Evolutionary conservation across 306 rosid genomes (phyloP), one percentile per base, ranked within the genome.

Genomic region (Heteromeles arbutifolia): DNA sequence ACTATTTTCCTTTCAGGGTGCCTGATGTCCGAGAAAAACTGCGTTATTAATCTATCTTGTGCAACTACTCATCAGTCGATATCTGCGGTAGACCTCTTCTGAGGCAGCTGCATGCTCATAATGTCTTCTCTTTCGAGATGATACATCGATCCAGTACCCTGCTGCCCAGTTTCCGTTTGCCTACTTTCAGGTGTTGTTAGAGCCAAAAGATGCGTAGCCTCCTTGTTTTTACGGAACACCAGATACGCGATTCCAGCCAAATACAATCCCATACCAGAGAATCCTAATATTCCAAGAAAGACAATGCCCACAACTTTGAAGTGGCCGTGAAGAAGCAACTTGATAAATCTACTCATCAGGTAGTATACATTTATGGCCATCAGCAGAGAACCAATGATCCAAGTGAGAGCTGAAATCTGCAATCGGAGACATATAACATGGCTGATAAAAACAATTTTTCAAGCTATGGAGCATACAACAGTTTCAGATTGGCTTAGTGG

Each of bases 91-190:
- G 76, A 69, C 65, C 86, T 87, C 86, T 89, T 92, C 54, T 88
- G 91, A 77, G 99, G 99, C 73, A 95, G 87, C 66, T 95, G 99
- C 99, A 89, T 90, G 90, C 86, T 90, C 19, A 81, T 90, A 67
- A 89, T 89, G 81, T 95, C 97, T 84, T 92, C 97, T 73, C 96
- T 88, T 26, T 87, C 91, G 32, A 84, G 87, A 67, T 53, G 44
- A 73, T 81, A 69, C 62, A 86, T 73, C 17, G 96, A 64, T 5
- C 72, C 84, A 78, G 73, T 84, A 67, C 84, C 84, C 43, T 77
- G 84, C 63, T 85, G 90, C 31, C 77, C 80, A 78, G 29, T 67
- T 78, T 58, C 75, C 87, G 69, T 81, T 83, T 89, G 83, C 44
- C 77, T 74, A 77, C 77, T 90, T 80, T 90, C 98, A 7, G 89